Base-by-base conservation (phyloP, 306 rosid genomes). In the Cucumis melo region DNA sequence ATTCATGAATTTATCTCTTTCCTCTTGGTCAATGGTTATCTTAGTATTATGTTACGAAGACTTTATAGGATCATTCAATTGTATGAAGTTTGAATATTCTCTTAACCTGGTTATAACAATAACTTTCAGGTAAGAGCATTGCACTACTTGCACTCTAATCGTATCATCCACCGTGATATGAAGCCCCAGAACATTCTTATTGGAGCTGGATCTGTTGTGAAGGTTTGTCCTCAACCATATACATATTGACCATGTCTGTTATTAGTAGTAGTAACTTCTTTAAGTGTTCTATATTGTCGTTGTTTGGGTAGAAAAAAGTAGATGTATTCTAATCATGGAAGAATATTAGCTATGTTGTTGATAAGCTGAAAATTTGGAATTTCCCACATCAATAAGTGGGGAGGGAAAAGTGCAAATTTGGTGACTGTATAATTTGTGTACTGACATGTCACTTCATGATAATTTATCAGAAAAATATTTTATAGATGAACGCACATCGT, bases 171-270 rank as follows among this genome's bases (percentile, higher is more conserved):
- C 77, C 97, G 97, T 10, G 97, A 94, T 78, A 94, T 94, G 99
- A 94, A 94, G 85, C 98, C 98, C n/a, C 98, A 94, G 68, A 94
- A 94, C 82, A 92, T 94, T 80, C 98, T 94, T 60, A 94, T 94
- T 83, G 96, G 98, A 73, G 88, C 98, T 79, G 96, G 96, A 64
- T 94, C 97, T 70, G 83, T 94, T 78, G 93, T 94, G 79, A 94
- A 94, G 98, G 98, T 94, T 83, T 78, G 53, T 55, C 60, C 46
- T 79, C 70, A 13, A 13, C 24, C 21, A 74, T 78, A 42, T 78
- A 15, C 51, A 46, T 38, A 27, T 15, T 44, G 38, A 24, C 44
- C 41, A 41, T 48, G 24, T 59, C 44, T 76, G 20, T 24, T 72
- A 24, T 46, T 44, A 14, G 19, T 48, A 7, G 41, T 36, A 24